Evolutionary conservation across 2,329 filamentous ascomycete genomes (phyloP), one percentile per base, ranked within the genome.

Genomic region (Exophiala dermatitidis): DNA sequence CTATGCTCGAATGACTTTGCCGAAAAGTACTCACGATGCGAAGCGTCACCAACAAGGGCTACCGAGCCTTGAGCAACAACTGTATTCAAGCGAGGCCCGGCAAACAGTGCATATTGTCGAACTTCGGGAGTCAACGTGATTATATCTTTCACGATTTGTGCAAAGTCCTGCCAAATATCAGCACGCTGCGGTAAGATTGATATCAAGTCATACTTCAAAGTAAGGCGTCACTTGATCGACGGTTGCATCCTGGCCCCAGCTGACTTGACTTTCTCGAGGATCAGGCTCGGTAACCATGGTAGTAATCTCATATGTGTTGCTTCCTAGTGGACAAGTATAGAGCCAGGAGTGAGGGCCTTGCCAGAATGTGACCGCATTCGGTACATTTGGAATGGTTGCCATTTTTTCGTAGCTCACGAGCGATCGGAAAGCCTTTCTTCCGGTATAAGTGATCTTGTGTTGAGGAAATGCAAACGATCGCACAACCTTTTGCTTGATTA

Each of bases 11-110:
- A 12, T 41, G 10, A 41, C 8, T 9, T 41, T 12, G n/a, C 5
- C 19, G 6, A 41, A 12, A 26, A 41, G 38, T 5, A 41, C 38
- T 12, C 19, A 41, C 38, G 50, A 46, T 56, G 53, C 30, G 53
- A 56, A 38, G 53, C 53, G 30, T 56, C 53, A 32, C 53, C 53
- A 44, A 56, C 46, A 8, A 56, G 33, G 1, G 41, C 50, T 50
- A 1, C n/a, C 10, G 38, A 41, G n/a, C n/a, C 38, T 6, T 12
- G 38, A 5, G 38, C 10, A 6, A 41, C 38, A 12, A 41, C 38
- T 6, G 38, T 12, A 12, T 6, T 5, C 38, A 41, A 41, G 5
- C 19, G 38, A 8, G 38, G 38, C 6, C 38, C 38, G 5, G 38
- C 38, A 12, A 41, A 41, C 19, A 41, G 38, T 9, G 38, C 38